Evolutionary conservation across 208 protist genomes (phyloP), one percentile per base, ranked within the genome.

Genomic region (Porcisia deanei): DNA sequence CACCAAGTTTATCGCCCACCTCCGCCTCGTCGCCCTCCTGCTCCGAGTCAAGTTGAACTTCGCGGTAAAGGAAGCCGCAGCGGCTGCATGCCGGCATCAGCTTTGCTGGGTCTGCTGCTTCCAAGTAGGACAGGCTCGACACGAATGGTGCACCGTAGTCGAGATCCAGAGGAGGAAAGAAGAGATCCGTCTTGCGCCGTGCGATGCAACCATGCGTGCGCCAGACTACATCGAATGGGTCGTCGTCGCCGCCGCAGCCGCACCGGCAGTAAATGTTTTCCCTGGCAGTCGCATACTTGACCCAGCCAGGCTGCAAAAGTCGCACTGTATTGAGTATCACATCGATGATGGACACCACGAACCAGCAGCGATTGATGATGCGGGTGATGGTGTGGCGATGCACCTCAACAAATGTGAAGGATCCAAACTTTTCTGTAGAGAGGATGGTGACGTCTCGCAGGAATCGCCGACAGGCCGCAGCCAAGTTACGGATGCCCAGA

Each of bases 101-200:
- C 68, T 84, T 77, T 12, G 69, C 77, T 41, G 92, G 92, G 60
- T 92, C 85, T 20, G 92, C 92, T 18, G 92, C 90, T 71, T 97
- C 92, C 82, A 97, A 82, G 79, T 90, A 97, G 3, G 78, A 76
- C 18, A 89, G 76, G 16, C 71, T 84, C n/a, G 92, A 95, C 39
- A 86, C 83, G 41, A 88, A 80, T 25, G 91, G 91, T 7, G 89
- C 88, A 22, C 92, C 92, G 85, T 91, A 97, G 85, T 97, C 92
- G 34, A 97, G 75, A 74, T 95, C 86, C 37, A 97, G 82, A 54
- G 76, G 63, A 10, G 92, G 89, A 63, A 97, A 97, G 47, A 88
- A 76, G 30, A 97, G 73, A 67, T 95, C 81, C 10, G 73, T 83
- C 69, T 94, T 91, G 53, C 84, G 88, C 14, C 88, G 83, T 9